phyloP scores from a whole-genome alignment of 2,329 filamentous ascomycete species.

The Pseudofabraea citricarpa region DNA sequence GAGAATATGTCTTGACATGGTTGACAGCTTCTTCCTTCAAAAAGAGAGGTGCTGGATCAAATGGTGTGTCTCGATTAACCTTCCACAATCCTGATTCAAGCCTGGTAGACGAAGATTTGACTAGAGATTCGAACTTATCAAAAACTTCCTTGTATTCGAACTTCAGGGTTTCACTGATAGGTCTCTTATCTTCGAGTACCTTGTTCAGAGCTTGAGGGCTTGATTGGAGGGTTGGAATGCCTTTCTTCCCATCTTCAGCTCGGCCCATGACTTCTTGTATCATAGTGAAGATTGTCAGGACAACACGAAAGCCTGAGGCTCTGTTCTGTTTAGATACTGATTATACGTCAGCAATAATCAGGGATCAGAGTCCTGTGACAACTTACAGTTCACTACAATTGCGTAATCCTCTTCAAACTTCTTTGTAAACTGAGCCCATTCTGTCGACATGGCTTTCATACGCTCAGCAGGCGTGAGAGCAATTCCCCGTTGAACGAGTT shows the following conservation, averaged over 20 bases:
- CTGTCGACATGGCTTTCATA: constrained; percentile 37
- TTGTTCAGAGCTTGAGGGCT: constrained; percentile 23
- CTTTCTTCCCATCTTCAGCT: constrained; percentile 6
- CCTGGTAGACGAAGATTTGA: constrained; percentile 23
- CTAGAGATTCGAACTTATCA: constrained; percentile 25
- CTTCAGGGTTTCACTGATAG: constrained; percentile 24
- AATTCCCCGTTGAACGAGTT: constrained; percentile 40
- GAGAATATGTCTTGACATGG: constrained; percentile 30
- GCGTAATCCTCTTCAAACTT: constrained; percentile 37
- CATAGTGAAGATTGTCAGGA: constrained; percentile 31
- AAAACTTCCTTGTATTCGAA: constrained; percentile 25
- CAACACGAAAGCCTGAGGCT: constrained; percentile 28
- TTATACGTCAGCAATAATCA: too few relatives aligned
- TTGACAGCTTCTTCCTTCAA: constrained; percentile 17
- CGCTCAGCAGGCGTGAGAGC: constrained; percentile 40
- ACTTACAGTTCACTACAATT: constrained; percentile 30
- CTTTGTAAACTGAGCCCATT: constrained; percentile 39
- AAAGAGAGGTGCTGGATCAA: constrained; percentile 23
- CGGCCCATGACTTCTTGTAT: constrained; percentile 24
- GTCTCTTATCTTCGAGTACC: constrained; percentile 25
- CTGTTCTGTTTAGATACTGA: constrained; percentile 29
- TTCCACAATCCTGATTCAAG: constrained; percentile 18
- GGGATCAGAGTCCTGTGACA: too few relatives aligned
- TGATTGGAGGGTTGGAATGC: constrained; percentile 23
- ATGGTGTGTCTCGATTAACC: constrained; percentile 21